Conservation (phyloP, 163 green algal genomes). For the Scenedesmus sp. region DNA sequence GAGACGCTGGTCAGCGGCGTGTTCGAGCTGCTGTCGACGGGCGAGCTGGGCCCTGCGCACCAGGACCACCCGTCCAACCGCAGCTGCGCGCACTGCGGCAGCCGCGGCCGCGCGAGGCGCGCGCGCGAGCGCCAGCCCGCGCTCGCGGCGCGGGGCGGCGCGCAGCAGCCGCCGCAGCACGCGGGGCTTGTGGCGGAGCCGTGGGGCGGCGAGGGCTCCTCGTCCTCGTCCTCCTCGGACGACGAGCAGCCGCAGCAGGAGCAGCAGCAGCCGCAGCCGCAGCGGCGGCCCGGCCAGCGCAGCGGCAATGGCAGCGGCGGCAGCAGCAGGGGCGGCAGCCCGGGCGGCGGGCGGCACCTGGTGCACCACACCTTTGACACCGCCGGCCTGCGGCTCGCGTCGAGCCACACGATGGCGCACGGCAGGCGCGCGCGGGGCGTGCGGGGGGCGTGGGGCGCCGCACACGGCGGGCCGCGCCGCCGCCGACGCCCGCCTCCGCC, state of each 20-base stretch:
- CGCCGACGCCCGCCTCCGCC: no score
- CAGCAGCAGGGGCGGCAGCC: neutral
- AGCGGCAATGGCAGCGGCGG: neutral
- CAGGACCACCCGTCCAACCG: conserved; percentile 49
- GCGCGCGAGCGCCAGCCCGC: neutral
- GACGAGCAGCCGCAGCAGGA: neutral
- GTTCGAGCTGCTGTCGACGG: conserved; percentile 57
- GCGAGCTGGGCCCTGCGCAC: conserved; percentile 46
- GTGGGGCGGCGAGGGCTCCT: no score
- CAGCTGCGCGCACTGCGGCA: conserved; percentile 15
- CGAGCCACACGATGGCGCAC: conserved; percentile 21
- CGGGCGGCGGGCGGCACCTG: neutral
- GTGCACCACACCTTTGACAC: conserved; percentile 13
- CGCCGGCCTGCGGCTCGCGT: conserved; percentile 31
- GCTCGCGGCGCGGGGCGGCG: neutral
- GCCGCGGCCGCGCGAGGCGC: conserved; percentile 3
- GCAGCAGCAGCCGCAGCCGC: conserved; percentile 3
- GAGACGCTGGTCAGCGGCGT: conserved; percentile 47
- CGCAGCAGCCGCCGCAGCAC: no score
- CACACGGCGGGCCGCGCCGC: no score
- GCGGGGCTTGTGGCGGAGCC: no score
- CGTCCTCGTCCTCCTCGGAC: no score
- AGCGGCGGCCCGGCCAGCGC: neutral
- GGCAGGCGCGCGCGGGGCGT: conserved; percentile 28
- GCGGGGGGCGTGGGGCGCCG: no score